A percentile compares a stretch with the other conserved stretches of the same genome.
phyloP scores from a whole-genome alignment of 129 eudicot genomes.

The Centella asiatica region DNA sequence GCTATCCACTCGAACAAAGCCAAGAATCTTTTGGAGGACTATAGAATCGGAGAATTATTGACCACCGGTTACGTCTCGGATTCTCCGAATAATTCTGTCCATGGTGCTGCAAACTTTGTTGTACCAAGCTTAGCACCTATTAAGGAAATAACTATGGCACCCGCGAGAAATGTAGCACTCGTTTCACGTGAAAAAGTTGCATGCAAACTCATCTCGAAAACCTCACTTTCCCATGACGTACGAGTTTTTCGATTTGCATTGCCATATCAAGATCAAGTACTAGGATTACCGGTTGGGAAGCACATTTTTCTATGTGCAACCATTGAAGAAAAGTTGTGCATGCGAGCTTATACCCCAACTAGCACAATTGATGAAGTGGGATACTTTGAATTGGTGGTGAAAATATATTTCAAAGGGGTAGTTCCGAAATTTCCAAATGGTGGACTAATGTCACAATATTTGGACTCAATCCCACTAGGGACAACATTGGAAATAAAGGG shows the following conservation, averaged over 20 bases:
- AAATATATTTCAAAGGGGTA: constrained; percentile 60
- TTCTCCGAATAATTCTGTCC: constrained; percentile 68
- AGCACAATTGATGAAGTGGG: constrained; percentile 62
- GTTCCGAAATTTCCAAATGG: constrained; percentile 84
- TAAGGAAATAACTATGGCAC: constrained; percentile 36
- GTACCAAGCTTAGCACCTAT: constrained; percentile 40
- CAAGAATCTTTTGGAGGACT: constrained; percentile 65
- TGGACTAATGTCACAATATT: constrained; percentile 72
- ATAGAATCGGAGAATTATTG: constrained; percentile 65
- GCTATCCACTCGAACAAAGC: constrained; percentile 95
- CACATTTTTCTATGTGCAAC: constrained; percentile 79
- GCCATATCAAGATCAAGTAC: constrained; percentile 55
- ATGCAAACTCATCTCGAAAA: constrained; percentile 55
- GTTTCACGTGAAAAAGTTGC: constrained; percentile 66
- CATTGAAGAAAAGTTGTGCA: constrained; percentile 67
- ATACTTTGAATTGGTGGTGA: constrained; percentile 72
- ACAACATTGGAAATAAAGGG: constrained; percentile 60
- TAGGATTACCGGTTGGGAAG: constrained; percentile 83
- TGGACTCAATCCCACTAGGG: constrained; percentile 55
- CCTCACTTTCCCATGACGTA: constrained; percentile 59
- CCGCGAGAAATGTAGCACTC: constrained; percentile 40
- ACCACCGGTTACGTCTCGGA: constrained; percentile 50
- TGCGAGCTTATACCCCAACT: constrained; percentile 93
- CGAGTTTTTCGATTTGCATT: constrained; percentile 62
- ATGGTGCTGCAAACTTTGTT: constrained; percentile 47